Percentiles rank a stretch among this genome's conserved stretches.
Evolutionary conservation across 192 early-diverging fungal genomes (phyloP).

Genomic region (Coemansia sp.): DNA sequence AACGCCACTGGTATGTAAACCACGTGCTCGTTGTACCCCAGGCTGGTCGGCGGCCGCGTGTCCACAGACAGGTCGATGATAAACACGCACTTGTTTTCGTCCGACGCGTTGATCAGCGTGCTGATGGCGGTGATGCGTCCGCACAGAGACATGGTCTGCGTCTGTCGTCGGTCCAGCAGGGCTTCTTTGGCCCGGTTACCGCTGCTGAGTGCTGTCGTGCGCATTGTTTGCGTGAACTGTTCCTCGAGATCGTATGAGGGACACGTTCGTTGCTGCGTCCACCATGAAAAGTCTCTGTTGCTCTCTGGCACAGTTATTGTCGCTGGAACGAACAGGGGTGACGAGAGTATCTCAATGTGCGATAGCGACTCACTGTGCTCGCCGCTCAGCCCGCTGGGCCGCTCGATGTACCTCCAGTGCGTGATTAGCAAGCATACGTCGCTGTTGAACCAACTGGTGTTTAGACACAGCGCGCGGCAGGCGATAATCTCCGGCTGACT

Average conservation of each 20-base stretch:
- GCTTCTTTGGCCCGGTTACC: not conserved
- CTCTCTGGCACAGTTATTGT: conserved; percentile 6
- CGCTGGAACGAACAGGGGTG: conserved; percentile 17
- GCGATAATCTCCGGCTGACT: conserved; percentile 2
- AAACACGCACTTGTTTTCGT: conserved; percentile 3
- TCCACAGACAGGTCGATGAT: conserved; percentile 17
- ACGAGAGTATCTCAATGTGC: conserved; percentile 25
- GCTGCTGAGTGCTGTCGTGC: not conserved
- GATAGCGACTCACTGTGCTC: conserved; percentile 10
- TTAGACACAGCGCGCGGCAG: conserved; percentile 16
- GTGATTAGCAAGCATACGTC: conserved; percentile 21
- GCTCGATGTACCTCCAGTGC: conserved; percentile 31
- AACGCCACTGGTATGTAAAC: conserved; percentile 13
- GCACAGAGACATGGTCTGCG: conserved; percentile 2
- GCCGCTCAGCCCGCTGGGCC: conserved; percentile 7
- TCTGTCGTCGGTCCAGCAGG: not conserved
- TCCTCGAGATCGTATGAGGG: too few relatives aligned
- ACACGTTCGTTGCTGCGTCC: too few relatives aligned
- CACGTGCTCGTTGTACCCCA: not conserved
- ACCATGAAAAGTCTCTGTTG: too few relatives aligned
- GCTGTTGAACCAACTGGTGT: conserved; percentile 20
- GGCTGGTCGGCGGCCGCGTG: not conserved
- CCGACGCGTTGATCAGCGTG: conserved; percentile 2
- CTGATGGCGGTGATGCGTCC: conserved; percentile 22
- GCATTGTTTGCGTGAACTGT: not conserved